A percentile compares a stretch with the other conserved stretches of the same genome.
phyloP scores from a whole-genome alignment of 2,329 filamentous ascomycete species.

The Phialophora verrucosa region DNA sequence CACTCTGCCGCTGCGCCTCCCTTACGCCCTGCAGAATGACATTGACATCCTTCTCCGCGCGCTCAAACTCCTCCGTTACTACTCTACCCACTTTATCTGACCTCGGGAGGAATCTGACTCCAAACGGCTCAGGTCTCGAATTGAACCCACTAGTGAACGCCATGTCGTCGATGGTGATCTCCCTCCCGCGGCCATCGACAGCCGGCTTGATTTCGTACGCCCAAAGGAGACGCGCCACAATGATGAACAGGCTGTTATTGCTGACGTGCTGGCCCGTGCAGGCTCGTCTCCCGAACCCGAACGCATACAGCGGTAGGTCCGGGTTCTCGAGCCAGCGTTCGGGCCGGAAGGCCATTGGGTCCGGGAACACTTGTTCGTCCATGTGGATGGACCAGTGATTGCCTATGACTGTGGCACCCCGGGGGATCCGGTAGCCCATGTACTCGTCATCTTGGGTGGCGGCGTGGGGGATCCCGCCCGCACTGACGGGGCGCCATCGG shows the following conservation, averaged over 20 bases:
- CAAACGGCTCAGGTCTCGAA: slow-evolving; percentile 27
- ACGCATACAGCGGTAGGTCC: slow-evolving; percentile 48
- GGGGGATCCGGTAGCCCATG: slow-evolving; percentile 56
- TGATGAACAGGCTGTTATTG: slow-evolving; percentile 53
- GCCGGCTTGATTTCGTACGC: not conserved
- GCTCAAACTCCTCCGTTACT: not conserved
- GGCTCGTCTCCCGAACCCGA: slow-evolving; percentile 60
- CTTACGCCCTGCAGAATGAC: not conserved
- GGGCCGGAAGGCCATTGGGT: slow-evolving; percentile 50
- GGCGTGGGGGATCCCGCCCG: slow-evolving; percentile 44
- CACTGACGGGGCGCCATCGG: slow-evolving; percentile 49
- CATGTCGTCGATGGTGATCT: slow-evolving; percentile 60
- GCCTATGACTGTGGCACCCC: slow-evolving; percentile 53
- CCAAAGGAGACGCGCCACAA: slow-evolving; percentile 56
- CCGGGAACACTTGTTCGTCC: slow-evolving; percentile 49
- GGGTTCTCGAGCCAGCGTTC: slow-evolving; percentile 26
- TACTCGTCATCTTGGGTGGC: slow-evolving; percentile 57
- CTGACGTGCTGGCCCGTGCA: slow-evolving; percentile 42
- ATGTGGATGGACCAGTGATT: slow-evolving; percentile 54
- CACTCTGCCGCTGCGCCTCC: not conserved
- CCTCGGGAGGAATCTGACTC: slow-evolving; percentile 17
- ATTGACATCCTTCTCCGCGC: slow-evolving; percentile 12
- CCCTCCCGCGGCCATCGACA: not conserved
- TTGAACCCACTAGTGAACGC: slow-evolving; percentile 35
- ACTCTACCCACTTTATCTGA: slow-evolving; percentile 31